These are phyloP conservation scores for Neurospora sp. DNA, from an alignment of 2,329 filamentous ascomycete genomes.

Conservation along the genomic window DNA sequence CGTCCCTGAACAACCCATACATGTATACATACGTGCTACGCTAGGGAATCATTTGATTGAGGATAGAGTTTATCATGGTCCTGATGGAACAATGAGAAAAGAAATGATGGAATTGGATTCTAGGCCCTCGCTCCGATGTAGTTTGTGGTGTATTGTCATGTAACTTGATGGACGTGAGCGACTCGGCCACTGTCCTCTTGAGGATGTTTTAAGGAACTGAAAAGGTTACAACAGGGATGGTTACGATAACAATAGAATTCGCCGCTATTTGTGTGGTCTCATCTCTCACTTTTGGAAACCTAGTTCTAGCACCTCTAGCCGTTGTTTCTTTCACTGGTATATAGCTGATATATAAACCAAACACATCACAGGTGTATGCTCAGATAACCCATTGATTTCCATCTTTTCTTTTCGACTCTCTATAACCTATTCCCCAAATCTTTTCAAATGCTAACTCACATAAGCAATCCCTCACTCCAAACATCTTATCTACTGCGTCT, in stretches of 20 bases:
- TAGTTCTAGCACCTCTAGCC: no score
- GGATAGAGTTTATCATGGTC: not conserved
- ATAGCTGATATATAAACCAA: not conserved
- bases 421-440: not conserved
- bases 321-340: not conserved
- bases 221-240: no score
- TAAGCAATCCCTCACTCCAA: not conserved
- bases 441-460: not conserved
- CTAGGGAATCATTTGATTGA: not conserved
- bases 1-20: not conserved
- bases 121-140: no score
- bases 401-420: not conserved
- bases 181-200: no score
- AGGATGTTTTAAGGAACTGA: no score
- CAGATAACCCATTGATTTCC: not conserved
- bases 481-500: slow-evolving; percentile 31
- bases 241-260: no score
- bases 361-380: not conserved
- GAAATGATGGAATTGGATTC: no score
- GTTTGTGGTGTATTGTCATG: no score
- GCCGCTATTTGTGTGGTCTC: not conserved
- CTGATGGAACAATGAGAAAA: no score
- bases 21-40: not conserved
- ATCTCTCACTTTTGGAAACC: not conserved
- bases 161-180: no score